Evolutionary conservation across 148 eudicot genomes (phyloP).

Genomic region (Cornus kousa): DNA sequence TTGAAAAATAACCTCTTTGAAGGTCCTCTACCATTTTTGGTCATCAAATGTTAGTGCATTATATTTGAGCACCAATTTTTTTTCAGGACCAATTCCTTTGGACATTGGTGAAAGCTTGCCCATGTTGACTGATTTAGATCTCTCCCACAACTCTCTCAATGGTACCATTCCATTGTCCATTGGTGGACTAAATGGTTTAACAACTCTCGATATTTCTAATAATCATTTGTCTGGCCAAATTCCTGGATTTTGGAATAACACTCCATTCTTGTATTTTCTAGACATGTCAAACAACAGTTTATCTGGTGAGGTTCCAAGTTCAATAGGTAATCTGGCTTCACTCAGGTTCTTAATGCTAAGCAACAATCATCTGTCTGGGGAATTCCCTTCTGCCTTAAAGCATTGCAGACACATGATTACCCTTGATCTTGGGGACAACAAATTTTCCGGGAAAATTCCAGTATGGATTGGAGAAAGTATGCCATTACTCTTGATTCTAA

Average conservation of each 20-base stretch:
- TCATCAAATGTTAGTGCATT: constrained; percentile 11
- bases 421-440: constrained; percentile 16
- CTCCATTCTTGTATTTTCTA: too few species aligned
- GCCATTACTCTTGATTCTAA: background rate
- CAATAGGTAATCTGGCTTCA: background rate
- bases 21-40: constrained; percentile 11
- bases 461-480: background rate
- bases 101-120: background rate
- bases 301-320: too few species aligned
- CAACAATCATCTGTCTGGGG: constrained; percentile 1
- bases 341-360: constrained; percentile 1
- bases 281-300: too few species aligned
- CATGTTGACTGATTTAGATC: constrained; percentile 2
- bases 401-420: background rate
- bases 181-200: too few species aligned
- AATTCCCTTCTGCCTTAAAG: constrained; percentile 8
- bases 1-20: constrained; percentile 4
- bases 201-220: too few species aligned
- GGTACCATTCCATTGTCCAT: too few species aligned
- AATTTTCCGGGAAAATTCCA: constrained; percentile 7
- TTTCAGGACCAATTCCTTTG: constrained; percentile 9
- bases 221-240: too few species aligned
- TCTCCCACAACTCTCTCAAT: constrained; percentile 1
- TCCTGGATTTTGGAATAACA: too few species aligned
- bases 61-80: background rate